Evolutionary conservation across 2,329 filamentous ascomycete species (phyloP).

Genomic region (Penicillium janthinellum): DNA sequence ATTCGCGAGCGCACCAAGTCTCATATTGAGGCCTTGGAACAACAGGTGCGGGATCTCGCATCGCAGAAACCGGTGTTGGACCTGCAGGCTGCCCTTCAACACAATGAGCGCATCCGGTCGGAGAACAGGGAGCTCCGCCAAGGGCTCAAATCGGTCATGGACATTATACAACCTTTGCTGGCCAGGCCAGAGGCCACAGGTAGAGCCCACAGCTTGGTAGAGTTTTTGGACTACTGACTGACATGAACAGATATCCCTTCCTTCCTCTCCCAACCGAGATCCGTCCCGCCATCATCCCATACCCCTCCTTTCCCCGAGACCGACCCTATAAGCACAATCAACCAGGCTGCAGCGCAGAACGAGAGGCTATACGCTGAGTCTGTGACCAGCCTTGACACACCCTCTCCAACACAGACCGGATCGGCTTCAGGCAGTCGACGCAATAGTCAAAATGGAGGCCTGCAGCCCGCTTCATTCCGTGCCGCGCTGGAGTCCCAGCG

Average conservation of each 20-base stretch:
- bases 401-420: slow-evolving; percentile 34
- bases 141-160: slow-evolving; percentile 66
- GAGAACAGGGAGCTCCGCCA: slow-evolving; percentile 79
- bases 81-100: slow-evolving; percentile 71
- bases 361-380: slow-evolving; percentile 35
- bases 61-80: slow-evolving; percentile 82
- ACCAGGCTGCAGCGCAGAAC: slow-evolving; percentile 19
- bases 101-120: slow-evolving; percentile 74
- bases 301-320: slow-evolving; percentile 32
- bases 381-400: slow-evolving; percentile 31
- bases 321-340: slow-evolving; percentile 25
- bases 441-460: slow-evolving; percentile 24
- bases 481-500: slow-evolving; percentile 47
- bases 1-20: slow-evolving; percentile 70
- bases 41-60: slow-evolving; percentile 72
- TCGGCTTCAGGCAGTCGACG: slow-evolving; percentile 28
- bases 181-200: slow-evolving; percentile 47
- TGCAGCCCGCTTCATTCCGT: slow-evolving; percentile 36
- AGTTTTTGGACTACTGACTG: slow-evolving; percentile 6
- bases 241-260: slow-evolving; percentile 20
- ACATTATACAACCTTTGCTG: slow-evolving; percentile 51
- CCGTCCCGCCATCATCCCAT: slow-evolving; percentile 22
- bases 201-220: slow-evolving; percentile 26
- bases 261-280: slow-evolving; percentile 18
- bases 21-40: slow-evolving; percentile 75